Evolutionary conservation across 345 rosid species (phyloP).

Genomic region (Schrenkiella parvula): DNA sequence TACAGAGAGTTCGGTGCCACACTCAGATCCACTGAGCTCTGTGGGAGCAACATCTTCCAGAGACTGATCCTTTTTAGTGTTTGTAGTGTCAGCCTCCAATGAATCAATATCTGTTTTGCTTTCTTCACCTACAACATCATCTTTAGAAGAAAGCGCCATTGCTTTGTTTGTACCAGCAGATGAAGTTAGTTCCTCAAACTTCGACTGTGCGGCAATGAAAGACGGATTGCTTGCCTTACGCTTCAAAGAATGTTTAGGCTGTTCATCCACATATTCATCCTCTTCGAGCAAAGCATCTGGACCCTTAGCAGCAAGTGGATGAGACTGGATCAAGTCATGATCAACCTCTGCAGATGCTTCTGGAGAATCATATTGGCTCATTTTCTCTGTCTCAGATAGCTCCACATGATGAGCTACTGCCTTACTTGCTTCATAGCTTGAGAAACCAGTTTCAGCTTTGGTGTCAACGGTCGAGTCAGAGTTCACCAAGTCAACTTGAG

Average conservation of each 20-base stretch:
- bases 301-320: constrained; percentile 32
- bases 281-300: constrained; percentile 24
- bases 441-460: constrained; percentile 41
- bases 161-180: constrained; percentile 41
- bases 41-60: constrained; percentile 40
- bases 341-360: constrained; percentile 39
- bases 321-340: constrained; percentile 34
- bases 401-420: constrained; percentile 29
- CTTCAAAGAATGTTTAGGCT: constrained; percentile 54
- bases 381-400: constrained; percentile 35
- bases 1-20: constrained; percentile 88
- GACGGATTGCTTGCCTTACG: constrained; percentile 62
- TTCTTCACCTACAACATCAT: constrained; percentile 37
- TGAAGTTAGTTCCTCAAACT: constrained; percentile 68
- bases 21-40: constrained; percentile 65
- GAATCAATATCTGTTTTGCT: constrained; percentile 35
- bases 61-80: constrained; percentile 28
- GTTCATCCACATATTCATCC: constrained; percentile 48
- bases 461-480: constrained; percentile 27
- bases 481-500: constrained; percentile 36
- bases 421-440: constrained; percentile 35
- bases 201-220: constrained; percentile 69
- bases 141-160: constrained; percentile 37
- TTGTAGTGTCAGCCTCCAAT: constrained; percentile 26
- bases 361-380: constrained; percentile 34